Base-by-base conservation (phyloP, 2,329 filamentous ascomycete genomes). In the Sclerotinia trifoliorum region DNA sequence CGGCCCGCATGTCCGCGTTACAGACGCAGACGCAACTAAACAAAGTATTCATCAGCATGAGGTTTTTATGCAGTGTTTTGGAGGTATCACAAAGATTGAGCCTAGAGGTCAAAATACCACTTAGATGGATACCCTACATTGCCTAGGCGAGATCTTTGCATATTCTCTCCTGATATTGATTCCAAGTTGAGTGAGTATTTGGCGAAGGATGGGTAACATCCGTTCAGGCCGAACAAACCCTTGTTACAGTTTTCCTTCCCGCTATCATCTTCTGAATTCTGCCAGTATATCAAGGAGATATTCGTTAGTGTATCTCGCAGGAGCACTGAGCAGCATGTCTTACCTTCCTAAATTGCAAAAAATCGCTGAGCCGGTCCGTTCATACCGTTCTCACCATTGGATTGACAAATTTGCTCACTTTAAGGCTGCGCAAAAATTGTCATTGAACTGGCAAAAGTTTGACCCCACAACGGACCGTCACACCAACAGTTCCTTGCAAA, bases 281-380 rank as follows among this genome's bases (percentile, higher is more conserved):
- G 24, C 42, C 49, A 46, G 39, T 42, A 55, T 49, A 11, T 24
- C 57, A 63, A 35, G 56, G 32, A 17, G 15, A 52, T 49, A 24
- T 63, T 13, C 44, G 39, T 24, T 54, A 46, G 24, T 67, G 24
- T 49, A 19, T 46, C 21, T 44, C 35, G 26, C 60, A 29, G n/a
- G 35, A 46, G 21, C 17, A 13, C 26, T 44, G 35, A 54, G 29
- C 13, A 19, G 21, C 19, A 29, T 19, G 35, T 55, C 51, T 48
- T 61, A 54, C 56, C 65, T 67, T 62, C 24, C 65, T 67, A 42
- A 62, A 46, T 17, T 51, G 57, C 35, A 26, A 54, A 62, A 32
- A 32, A 57, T 75, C 72, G 74, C 71, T 63, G 72, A 61, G 68
- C 61, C 74, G 74, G 74, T 73, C 74, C 73, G 74, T 64, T 62